Percentiles rank a stretch among this genome's conserved stretches.
phyloP scores from a whole-genome alignment of 2,329 filamentous ascomycete species.

The Pyrenochaeta sp. region DNA sequence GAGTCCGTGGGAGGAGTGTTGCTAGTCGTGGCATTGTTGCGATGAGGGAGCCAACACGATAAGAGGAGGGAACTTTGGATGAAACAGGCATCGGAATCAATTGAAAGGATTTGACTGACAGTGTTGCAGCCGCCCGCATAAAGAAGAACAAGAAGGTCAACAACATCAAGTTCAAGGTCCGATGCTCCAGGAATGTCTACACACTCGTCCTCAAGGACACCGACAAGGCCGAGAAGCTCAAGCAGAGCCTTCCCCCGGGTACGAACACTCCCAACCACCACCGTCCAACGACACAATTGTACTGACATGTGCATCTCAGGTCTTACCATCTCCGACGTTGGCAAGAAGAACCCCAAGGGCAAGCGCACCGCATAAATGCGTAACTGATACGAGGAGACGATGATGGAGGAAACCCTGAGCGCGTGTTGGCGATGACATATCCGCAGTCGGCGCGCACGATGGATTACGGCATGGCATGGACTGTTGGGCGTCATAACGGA shows the following conservation, averaged over 20 bases:
- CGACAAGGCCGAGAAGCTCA: conserved; percentile 99
- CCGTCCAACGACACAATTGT: background rate
- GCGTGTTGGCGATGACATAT: conserved; percentile 12
- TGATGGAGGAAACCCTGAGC: conserved; percentile 12
- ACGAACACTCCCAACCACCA: conserved; percentile 52
- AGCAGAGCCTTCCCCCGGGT: conserved; percentile 98
- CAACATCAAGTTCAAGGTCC: conserved; percentile 99
- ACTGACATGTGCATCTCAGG: conserved; percentile 48
- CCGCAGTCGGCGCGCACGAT: conserved; percentile 19
- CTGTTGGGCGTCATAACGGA: conserved; percentile 41
- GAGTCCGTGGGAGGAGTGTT: background rate
- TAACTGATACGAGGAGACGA: conserved; percentile 9
- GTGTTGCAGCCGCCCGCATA: conserved; percentile 57
- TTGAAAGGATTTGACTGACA: conserved; percentile 15
- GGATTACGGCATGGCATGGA: conserved; percentile 32
- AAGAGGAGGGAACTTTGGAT: background rate
- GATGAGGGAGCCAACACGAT: background rate
- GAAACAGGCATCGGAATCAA: background rate
- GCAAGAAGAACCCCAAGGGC: conserved; percentile 69
- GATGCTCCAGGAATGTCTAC: conserved; percentile 96
- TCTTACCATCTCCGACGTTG: conserved; percentile 66
- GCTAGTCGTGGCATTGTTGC: background rate
- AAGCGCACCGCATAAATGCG: conserved; percentile 52
- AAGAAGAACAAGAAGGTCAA: conserved; percentile 90
- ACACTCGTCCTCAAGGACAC: conserved; percentile 97